Evolutionary conservation across 768 basidiomycete genomes (phyloP), one percentile per base, ranked within the genome.

Genomic region (Flagelloscypha sp.): DNA sequence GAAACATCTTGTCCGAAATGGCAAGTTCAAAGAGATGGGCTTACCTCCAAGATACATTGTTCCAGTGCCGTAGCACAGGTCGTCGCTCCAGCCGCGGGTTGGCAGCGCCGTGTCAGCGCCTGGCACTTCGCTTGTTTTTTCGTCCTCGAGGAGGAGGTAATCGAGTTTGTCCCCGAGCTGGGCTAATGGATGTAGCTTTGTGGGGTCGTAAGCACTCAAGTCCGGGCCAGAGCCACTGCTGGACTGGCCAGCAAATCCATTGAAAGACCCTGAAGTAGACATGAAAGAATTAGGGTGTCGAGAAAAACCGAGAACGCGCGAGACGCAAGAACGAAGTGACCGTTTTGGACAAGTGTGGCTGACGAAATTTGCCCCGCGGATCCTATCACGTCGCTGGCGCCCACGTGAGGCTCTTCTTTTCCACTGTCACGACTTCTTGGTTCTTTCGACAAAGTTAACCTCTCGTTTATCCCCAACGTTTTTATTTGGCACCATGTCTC

Each of bases 21-120:
- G 68, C 66, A 69, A 73, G 65, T 66, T 72, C 69, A 76, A 73
- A 69, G 73, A 73, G 70, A 68, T 70, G 58, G 43, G 80, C 88
- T 56, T 56, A 97, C 94, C 94, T 59, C 85, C 74, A 38, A 99
- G 79, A 78, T 99, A 99, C 68, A 92, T 95, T 47, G 93, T 93
- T 45, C 95, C 95, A 51, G 93, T 97, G 54, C 95, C 95, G 64
- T 98, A 97, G 75, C 92, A 97, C 41, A 99, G 65, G 67, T 99
- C 95, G 68, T 99, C 95, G 65, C 89, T 87, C 93, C 90, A 98
- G 44, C 95, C 92, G 67, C 95, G 71, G 56, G 83, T 86, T 48
- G 93, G 92, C 46, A 99, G 76, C 40, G 93, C 92, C 41, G 86
- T 90, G 49, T 71, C 74, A 49, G 86, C 78, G 33, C 95, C 95